Evolutionary conservation across 2,329 filamentous ascomycete genomes (phyloP).

Genomic region (Nemania sp.): DNA sequence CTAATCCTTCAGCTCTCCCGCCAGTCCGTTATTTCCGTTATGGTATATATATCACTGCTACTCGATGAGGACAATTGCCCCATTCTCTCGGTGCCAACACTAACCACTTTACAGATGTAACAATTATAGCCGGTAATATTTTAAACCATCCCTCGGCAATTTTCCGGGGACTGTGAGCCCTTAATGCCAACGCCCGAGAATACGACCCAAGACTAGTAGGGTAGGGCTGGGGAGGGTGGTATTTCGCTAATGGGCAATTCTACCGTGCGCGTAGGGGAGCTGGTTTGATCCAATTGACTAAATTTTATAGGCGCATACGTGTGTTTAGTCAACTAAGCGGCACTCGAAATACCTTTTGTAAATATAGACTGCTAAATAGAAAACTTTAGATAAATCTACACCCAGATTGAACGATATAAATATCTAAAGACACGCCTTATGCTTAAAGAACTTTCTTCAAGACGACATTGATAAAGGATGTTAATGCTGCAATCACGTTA

Average conservation of each 20-base stretch:
- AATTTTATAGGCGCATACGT: not conserved
- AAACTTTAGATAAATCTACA: no score
- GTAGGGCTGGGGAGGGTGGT: not conserved
- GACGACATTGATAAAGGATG: no score
- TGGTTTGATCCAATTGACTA: not conserved
- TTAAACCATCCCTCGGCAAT: not conserved
- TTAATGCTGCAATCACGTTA: no score
- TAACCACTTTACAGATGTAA: constrained; percentile 25
- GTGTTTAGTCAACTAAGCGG: not conserved
- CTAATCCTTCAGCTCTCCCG: constrained; percentile 1
- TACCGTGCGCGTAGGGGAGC: not conserved
- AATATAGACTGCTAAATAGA: not conserved
- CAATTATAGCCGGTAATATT: not conserved
- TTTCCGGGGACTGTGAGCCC: not conserved
- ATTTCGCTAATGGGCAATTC: not conserved
- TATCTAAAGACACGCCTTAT: no score
- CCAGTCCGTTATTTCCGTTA: not conserved
- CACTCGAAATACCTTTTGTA: not conserved
- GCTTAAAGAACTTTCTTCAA: no score
- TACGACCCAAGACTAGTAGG: not conserved
- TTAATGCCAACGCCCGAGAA: not conserved
- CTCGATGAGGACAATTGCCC: not conserved
- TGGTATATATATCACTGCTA: constrained; percentile 2
- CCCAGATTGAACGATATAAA: no score
- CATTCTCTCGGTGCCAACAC: constrained; percentile 1